Conservation (phyloP, 306 rosid genomes). For the Acmispon strigosus region DNA sequence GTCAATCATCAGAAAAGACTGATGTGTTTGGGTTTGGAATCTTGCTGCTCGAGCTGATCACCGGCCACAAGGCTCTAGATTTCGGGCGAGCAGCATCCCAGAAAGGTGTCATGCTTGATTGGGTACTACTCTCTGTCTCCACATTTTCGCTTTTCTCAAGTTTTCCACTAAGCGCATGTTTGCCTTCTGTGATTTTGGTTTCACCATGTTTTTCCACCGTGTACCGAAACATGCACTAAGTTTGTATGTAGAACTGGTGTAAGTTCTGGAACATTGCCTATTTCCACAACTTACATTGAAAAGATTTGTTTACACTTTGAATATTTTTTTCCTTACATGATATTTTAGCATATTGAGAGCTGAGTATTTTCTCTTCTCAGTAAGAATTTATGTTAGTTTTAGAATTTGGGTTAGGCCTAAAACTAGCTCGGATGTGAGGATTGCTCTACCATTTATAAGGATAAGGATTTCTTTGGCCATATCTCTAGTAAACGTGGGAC, state of each 20-base stretch:
- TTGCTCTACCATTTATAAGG: too few species aligned
- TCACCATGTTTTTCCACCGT: too few species aligned
- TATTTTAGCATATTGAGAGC: too few species aligned
- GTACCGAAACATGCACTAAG: too few species aligned
- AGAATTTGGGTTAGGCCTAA: too few species aligned
- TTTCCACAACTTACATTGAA: not conserved
- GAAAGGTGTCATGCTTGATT: conserved; percentile 95
- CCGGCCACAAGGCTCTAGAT: conserved; percentile 95
- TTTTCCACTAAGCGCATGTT: not conserved
- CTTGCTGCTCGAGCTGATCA: conserved; percentile 86
- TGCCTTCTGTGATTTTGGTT: too few species aligned
- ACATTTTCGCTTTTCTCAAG: not conserved
- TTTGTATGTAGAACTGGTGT: not conserved
- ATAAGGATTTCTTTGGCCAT: too few species aligned
- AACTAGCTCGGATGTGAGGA: too few species aligned
- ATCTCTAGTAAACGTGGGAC: too few species aligned
- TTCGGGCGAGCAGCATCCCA: conserved; percentile 93
- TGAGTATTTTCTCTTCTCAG: too few species aligned
- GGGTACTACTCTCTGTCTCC: conserved; percentile 54
- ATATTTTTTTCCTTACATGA: not conserved
- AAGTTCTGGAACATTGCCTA: not conserved
- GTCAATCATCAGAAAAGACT: conserved; percentile 96
- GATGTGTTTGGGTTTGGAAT: conserved; percentile 98
- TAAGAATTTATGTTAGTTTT: too few species aligned
- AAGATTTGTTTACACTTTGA: not conserved